phyloP scores from a whole-genome alignment of 192 early-diverging fungal species.

The Linnemannia hyalina region DNA sequence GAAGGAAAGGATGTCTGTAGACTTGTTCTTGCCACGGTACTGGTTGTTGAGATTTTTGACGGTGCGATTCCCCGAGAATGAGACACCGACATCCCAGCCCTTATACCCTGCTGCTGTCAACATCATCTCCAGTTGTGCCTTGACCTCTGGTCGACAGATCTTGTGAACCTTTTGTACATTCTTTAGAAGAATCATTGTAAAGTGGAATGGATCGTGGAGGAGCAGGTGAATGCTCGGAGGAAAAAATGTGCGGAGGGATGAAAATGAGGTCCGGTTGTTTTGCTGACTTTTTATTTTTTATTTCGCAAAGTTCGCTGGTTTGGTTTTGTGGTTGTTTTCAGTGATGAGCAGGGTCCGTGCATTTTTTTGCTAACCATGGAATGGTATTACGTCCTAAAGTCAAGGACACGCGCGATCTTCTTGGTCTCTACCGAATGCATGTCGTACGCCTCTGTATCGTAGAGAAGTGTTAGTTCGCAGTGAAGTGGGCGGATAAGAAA shows the following conservation, averaged over 20 bases:
- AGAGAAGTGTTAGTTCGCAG: background rate
- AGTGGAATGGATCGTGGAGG: background rate
- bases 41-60: conserved; percentile 64
- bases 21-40: conserved; percentile 64
- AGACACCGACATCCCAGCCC: conserved; percentile 74
- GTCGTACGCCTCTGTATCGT: conserved; percentile 23
- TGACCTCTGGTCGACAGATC: conserved; percentile 2
- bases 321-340: background rate
- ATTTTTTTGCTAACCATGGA: background rate
- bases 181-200: conserved; percentile 40
- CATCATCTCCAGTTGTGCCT: conserved; percentile 54
- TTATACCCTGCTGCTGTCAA: conserved; percentile 64
- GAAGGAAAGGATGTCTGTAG: conserved; percentile 78
- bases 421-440: conserved; percentile 20
- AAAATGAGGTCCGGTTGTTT: background rate
- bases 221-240: background rate
- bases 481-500: background rate
- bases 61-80: conserved; percentile 60
- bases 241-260: background rate
- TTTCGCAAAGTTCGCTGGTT: background rate
- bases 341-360: background rate
- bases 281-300: background rate
- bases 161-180: conserved; percentile 40
- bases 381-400: conserved; percentile 8
- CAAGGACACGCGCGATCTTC: conserved; percentile 26